Base-by-base conservation (phyloP, 1,139 yeast species). In the Martiniozyma asiatica region DNA sequence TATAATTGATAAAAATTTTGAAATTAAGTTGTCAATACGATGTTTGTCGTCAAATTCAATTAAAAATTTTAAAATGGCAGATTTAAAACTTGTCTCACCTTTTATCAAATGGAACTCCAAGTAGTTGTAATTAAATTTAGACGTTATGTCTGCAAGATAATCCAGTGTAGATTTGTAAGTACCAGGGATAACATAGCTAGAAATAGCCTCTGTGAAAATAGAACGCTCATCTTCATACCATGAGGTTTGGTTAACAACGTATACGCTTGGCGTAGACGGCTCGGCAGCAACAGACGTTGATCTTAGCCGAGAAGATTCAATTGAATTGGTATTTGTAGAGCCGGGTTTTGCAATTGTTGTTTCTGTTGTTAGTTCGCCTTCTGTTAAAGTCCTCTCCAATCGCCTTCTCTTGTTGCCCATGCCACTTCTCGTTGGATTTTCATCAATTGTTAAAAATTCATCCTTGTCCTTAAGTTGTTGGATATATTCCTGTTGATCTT, bases 161-260 rank as follows among this genome's bases (percentile, higher is more conserved):
- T 61, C 63, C 35, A 77, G 48, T 1, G 75, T 61, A 0, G 76
- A 57, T 24, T 64, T 40, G 2, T 50, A 38, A 25, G 68, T 53
- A 1, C 84, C 84, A 12, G 65, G 63, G 4, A 76, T 53, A 9
- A 50, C 52, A 35, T 58, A 60, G 5, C 43, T 35, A 23, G 57
- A 40, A 6, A 65, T 40, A 4, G 49, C 38, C 29, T 63, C 68
- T 18, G 62, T 54, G 29, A 65, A 59, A 14, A 49, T 38, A 11
- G 56, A 48, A 20, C 60, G 56, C 24, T 64, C 69, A 39, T 61
- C 63, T 8, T 50, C 53, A 25, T 47, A 45, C 19, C 49, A 35
- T 1, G 51, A 41, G 4, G 50, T 46, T 34, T 49, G 55, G 20
- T 45, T 45, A 17, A 50, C 29, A 3, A 51, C 40, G 4, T 52